phyloP scores from a whole-genome alignment of 2,329 filamentous ascomycete species.

The Phialophora expanda region DNA sequence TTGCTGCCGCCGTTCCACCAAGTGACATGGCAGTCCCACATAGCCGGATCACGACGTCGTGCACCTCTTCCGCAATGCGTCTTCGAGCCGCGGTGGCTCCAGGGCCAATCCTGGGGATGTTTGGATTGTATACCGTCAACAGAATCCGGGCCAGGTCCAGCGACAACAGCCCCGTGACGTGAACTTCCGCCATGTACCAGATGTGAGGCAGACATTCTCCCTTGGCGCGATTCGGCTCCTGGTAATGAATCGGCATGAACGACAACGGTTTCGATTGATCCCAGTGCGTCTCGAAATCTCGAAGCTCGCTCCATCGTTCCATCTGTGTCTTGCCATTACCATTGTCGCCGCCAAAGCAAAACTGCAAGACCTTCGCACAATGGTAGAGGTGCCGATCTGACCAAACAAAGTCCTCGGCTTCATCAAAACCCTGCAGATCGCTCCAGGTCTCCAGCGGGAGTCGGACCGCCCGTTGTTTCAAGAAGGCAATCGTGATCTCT shows the following conservation, averaged over 20 bases:
- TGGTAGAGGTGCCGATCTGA: slow-evolving; percentile 65
- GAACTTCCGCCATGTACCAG: slow-evolving; percentile 41
- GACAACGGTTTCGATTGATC: slow-evolving; percentile 36
- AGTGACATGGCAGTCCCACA: slow-evolving; percentile 65
- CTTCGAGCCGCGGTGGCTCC: slow-evolving; percentile 30
- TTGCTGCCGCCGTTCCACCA: slow-evolving; percentile 64
- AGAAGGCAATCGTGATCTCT: slow-evolving; percentile 36
- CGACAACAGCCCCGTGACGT: slow-evolving; percentile 39
- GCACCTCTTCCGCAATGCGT: slow-evolving; percentile 40
- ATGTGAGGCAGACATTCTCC: slow-evolving; percentile 40
- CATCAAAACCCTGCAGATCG: slow-evolving; percentile 35
- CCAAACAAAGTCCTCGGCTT: slow-evolving; percentile 38
- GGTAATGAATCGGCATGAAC: slow-evolving; percentile 39
- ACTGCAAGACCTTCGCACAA: slow-evolving; percentile 68
- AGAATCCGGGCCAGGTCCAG: slow-evolving; percentile 40
- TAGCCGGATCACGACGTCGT: slow-evolving; percentile 56
- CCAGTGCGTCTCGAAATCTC: slow-evolving; percentile 38
- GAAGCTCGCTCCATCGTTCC: slow-evolving; percentile 37
- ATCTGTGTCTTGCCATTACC: slow-evolving; percentile 20
- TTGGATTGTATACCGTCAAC: slow-evolving; percentile 41
- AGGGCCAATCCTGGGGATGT: slow-evolving; percentile 40
- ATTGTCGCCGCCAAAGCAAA: slow-evolving; percentile 57
- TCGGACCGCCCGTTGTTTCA: slow-evolving; percentile 33
- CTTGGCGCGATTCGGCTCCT: slow-evolving; percentile 34
- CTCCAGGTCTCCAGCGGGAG: slow-evolving; percentile 37